phyloP scores from a whole-genome alignment of 495 filamentous ascomycete genomes.

The Cladorrhinum samala region DNA sequence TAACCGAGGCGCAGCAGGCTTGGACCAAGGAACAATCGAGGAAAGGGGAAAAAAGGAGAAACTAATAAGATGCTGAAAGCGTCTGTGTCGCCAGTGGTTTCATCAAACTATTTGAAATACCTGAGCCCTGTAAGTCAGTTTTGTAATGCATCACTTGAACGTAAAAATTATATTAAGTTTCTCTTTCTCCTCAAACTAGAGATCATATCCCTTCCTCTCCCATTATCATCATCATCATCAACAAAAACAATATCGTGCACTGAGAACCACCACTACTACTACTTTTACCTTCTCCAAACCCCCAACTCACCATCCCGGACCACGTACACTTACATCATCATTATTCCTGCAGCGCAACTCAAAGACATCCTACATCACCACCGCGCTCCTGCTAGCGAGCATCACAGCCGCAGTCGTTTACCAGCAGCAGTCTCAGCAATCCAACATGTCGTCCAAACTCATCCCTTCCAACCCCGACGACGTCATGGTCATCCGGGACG shows the following conservation, averaged over 20 bases:
- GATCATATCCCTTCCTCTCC: no score
- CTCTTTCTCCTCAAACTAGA: background rate
- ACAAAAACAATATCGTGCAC: background rate
- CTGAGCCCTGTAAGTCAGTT: background rate
- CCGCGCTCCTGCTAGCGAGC: background rate
- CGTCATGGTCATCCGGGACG: constrained; percentile 79
- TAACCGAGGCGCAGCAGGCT: background rate
- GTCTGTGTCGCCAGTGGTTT: background rate
- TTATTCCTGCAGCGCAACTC: background rate
- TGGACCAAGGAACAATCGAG: background rate
- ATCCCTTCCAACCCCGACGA: constrained; percentile 58
- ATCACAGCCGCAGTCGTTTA: background rate
- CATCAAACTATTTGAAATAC: background rate
- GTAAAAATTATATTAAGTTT: background rate
- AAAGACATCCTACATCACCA: background rate
- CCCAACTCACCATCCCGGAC: background rate
- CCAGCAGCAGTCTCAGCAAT: background rate
- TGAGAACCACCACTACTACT: background rate
- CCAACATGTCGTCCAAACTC: constrained; percentile 40
- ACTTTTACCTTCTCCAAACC: no score
- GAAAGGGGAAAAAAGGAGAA: background rate
- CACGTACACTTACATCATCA: background rate
- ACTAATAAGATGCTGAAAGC: background rate
- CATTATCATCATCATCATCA: background rate
- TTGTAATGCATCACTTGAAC: background rate